Evolutionary conservation across 192 early-diverging fungal genomes (phyloP).

Genomic region (Gorgonomyces haynaldii): DNA sequence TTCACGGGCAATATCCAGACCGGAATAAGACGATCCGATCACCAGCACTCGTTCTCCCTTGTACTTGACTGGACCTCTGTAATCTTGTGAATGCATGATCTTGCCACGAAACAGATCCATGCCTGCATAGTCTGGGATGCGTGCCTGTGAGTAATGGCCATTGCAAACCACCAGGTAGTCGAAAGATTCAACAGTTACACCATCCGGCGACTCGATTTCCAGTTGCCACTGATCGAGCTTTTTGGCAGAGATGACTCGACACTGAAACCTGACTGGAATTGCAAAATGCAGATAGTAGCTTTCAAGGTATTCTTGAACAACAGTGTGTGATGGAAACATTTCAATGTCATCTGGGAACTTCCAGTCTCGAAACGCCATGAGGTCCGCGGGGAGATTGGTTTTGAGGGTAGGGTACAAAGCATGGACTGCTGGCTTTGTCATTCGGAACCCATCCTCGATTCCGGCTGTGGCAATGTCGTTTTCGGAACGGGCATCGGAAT

Average conservation of each 20-base stretch:
- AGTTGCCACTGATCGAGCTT: no score
- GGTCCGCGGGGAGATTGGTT: slow-evolving; percentile 2
- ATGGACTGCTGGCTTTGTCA: not conserved
- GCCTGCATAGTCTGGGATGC: not conserved
- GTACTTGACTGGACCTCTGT: not conserved
- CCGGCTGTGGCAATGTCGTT: not conserved
- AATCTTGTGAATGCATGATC: slow-evolving; percentile 5
- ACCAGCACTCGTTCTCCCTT: not conserved
- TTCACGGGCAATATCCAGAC: slow-evolving; percentile 4
- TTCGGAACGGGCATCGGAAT: not conserved
- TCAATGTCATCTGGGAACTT: not conserved
- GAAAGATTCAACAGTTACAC: not conserved
- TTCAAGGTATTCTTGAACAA: slow-evolving; percentile 1
- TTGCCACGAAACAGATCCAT: not conserved
- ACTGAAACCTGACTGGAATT: no score
- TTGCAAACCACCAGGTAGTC: slow-evolving; percentile 2
- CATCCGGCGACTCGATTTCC: no score
- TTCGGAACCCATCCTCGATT: not conserved
- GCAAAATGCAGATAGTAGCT: no score
- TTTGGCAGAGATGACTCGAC: no score
- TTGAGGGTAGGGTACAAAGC: slow-evolving; percentile 1
- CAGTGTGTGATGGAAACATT: not conserved
- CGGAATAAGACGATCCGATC: slow-evolving; percentile 1
- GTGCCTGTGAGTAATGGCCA: slow-evolving; percentile 2
- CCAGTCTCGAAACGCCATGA: slow-evolving; percentile 6